Conservation (phyloP, 331 rosid species). For the Phaseolus coccineus region DNA sequence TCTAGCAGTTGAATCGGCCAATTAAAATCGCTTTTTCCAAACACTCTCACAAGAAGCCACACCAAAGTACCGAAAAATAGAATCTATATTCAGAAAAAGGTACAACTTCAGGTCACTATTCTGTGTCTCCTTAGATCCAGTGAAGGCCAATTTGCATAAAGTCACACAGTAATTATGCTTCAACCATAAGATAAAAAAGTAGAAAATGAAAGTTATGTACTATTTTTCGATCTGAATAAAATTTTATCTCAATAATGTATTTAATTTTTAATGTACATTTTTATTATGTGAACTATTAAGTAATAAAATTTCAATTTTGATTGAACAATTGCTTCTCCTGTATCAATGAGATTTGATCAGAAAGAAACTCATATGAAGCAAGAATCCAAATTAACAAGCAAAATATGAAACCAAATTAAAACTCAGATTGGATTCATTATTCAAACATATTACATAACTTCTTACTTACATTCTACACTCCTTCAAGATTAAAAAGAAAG, state of each 20-base stretch:
- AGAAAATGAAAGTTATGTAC: too few relatives aligned
- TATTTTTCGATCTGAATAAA: too few relatives aligned
- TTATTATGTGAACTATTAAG: too few relatives aligned
- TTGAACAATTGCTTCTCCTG: too few relatives aligned
- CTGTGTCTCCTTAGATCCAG: not conserved
- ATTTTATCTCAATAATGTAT: too few relatives aligned
- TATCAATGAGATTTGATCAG: not conserved
- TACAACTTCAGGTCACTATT: conserved; percentile 15
- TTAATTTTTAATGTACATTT: too few relatives aligned
- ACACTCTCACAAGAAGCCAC: not conserved
- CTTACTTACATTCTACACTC: not conserved
- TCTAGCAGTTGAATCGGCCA: not conserved
- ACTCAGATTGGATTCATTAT: not conserved
- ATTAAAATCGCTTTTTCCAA: not conserved
- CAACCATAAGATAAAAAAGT: not conserved
- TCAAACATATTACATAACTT: not conserved
- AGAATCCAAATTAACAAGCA: not conserved
- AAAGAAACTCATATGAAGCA: not conserved
- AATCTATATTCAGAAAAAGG: conserved; percentile 20
- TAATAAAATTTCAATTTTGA: too few relatives aligned
- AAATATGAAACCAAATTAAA: not conserved
- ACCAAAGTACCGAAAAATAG: conserved; percentile 19
- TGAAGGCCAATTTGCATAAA: not conserved
- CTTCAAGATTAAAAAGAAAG: not conserved
- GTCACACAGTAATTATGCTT: not conserved